These are phyloP conservation scores for Anisogramma anomala DNA, from an alignment of 2,329 filamentous ascomycete species.

Conservation along the genomic window DNA sequence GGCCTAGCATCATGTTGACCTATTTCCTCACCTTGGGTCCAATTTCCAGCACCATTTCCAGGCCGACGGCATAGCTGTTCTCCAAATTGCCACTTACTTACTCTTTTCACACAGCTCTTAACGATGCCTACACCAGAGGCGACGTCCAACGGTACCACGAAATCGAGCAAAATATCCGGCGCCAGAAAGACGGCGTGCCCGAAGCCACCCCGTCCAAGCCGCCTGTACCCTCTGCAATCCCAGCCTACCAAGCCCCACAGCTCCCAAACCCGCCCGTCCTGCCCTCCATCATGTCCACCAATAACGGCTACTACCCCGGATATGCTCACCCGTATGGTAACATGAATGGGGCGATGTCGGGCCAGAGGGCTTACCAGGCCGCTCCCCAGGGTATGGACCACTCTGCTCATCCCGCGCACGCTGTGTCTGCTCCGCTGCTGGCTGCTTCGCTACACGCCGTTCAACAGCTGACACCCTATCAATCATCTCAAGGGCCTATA, in stretches of 20 bases:
- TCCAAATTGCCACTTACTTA: conserved; percentile 5
- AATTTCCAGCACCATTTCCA: no score
- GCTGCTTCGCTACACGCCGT: background rate
- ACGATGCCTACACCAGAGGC: conserved; percentile 5
- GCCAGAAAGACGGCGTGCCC: conserved; percentile 9
- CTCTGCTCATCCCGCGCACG: background rate
- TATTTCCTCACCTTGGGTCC: background rate
- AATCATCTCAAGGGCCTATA: conserved; percentile 17
- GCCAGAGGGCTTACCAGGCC: conserved; percentile 8
- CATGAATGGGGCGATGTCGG: conserved; percentile 2
- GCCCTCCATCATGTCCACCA: conserved; percentile 3
- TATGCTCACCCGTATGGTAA: conserved; percentile 1
- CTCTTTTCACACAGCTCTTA: conserved; percentile 8
- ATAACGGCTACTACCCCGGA: conserved; percentile 3
- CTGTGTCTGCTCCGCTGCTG: background rate
- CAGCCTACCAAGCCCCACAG: no score
- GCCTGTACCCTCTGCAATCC: no score
- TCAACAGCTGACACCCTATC: conserved; percentile 1
- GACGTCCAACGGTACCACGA: conserved; percentile 5
- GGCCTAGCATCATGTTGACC: no score
- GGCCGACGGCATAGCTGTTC: no score
- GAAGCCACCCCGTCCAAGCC: no score
- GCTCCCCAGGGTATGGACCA: conserved; percentile 10
- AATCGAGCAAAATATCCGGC: conserved; percentile 9
- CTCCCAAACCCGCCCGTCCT: conserved; percentile 3